phyloP scores from a whole-genome alignment of 495 filamentous ascomycete species.

The Aspergillus carlsbadensis region DNA sequence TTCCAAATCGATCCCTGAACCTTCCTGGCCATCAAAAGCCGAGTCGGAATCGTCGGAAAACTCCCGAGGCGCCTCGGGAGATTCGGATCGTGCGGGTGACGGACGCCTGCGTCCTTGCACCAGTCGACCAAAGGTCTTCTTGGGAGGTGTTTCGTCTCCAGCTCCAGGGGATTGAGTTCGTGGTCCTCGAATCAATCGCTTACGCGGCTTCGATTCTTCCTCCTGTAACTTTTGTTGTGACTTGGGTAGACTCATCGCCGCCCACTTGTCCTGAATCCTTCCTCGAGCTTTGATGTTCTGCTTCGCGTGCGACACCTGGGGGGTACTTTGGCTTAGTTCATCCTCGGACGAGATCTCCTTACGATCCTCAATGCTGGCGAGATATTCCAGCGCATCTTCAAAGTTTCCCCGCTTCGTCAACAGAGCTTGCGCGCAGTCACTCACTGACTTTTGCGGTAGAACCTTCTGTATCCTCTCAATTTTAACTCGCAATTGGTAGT shows the following conservation, averaged over 20 bases:
- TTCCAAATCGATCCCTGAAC: constrained; percentile 47
- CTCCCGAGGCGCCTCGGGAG: constrained; percentile 35
- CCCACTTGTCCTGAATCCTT: constrained; percentile 63
- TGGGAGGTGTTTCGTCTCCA: constrained; percentile 29
- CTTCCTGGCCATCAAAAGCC: constrained; percentile 36
- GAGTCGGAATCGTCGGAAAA: constrained; percentile 60
- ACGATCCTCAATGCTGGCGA: constrained; percentile 33
- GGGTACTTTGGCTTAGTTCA: constrained; percentile 30
- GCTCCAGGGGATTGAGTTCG: constrained; percentile 25
- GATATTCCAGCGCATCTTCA: constrained; percentile 56
- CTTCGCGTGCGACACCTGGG: constrained; percentile 40
- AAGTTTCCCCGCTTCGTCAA: constrained; percentile 51
- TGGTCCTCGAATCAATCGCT: constrained; percentile 43
- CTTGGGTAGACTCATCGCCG: constrained; percentile 40
- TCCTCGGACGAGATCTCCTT: constrained; percentile 36
- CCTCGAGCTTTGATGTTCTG: constrained; percentile 59
- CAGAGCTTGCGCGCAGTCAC: constrained; percentile 53
- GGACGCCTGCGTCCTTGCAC: constrained; percentile 55
- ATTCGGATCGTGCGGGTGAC: constrained; percentile 44
- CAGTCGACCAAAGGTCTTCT: constrained; percentile 50
- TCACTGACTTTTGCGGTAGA: constrained; percentile 50
- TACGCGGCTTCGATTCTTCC: constrained; percentile 33
- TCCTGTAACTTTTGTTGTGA: constrained; percentile 19
- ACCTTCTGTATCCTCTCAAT: constrained; percentile 56
- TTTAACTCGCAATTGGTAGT: constrained; percentile 50